Evolutionary conservation across 2,329 filamentous ascomycete species (phyloP).

Genomic region (Botrytis medusae): DNA sequence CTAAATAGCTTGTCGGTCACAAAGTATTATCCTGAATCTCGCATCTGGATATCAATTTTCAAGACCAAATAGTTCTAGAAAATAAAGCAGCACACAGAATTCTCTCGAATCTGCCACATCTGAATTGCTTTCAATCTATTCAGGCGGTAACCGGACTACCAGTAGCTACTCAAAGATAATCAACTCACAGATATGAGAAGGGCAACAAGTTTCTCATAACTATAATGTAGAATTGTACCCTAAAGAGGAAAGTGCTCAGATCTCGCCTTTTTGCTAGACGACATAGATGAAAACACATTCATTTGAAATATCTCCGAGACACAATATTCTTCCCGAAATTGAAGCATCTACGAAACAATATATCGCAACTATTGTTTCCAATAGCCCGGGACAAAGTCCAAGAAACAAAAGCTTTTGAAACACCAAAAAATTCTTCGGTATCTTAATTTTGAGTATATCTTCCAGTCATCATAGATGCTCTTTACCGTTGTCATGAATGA

Average conservation of each 20-base stretch:
- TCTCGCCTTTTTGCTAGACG: no score
- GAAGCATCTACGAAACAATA: background rate
- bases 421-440: no score
- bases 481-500: background rate
- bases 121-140: no score
- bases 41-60: background rate
- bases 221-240: background rate
- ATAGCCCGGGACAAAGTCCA: background rate
- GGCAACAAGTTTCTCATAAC: no score
- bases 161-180: background rate
- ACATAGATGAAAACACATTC: background rate
- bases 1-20: accelerated
- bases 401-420: background rate
- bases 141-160: no score
- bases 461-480: background rate
- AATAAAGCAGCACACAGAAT: background rate
- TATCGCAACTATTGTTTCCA: accelerated
- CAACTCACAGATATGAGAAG: accelerated
- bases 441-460: no score
- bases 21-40: background rate
- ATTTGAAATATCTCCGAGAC: background rate
- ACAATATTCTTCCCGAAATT: background rate
- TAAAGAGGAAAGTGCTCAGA: background rate
- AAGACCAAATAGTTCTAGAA: background rate
- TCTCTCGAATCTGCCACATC: no score